Base-by-base conservation (phyloP, 2,329 filamentous ascomycete species). In the Ophiognomonia clavigignenti-juglandacearum region DNA sequence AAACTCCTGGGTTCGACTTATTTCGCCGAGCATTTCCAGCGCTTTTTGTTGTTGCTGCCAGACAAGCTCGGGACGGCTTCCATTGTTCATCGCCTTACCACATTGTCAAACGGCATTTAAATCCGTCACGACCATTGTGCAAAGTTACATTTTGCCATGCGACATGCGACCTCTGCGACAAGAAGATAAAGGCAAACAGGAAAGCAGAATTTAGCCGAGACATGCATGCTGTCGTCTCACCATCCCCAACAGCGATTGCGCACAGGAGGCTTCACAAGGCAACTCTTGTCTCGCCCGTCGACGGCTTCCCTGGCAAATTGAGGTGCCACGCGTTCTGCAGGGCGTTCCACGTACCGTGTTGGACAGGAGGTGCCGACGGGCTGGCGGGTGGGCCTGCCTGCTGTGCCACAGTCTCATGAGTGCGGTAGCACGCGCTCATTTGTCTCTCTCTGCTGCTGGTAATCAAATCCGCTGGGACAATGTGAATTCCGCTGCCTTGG, bases 151-250 rank as follows among this genome's bases (percentile, higher is more conserved):
- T n/a, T n/a, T n/a, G n/a, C n/a, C n/a, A n/a, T n/a, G n/a, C n/a
- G n/a, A n/a, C 4, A 31, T 31, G 10, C 29, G 4, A 13, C 29
- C 10, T 31, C 29, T 43, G 40, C 31, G 19, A 24, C 27, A 4
- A 19, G 10, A 23, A 19, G 22, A 7, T 4, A 35, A 27, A 9
- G 32, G 45, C 49, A 48, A 48, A 45, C 45, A 45, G 38, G 10
- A 7, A 31, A 47, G 37, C 45, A 51, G 39, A 27, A 35, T 45
- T 40, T 51, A 51, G 45, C 49, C 49, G 49, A 51, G 49, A 51
- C 49, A 51, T 48, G 27, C 49, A 51, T 51, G 34, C 26, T 20
- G n/a, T n/a, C n/a, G n/a, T 42, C 24, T 39, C 39, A 26, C 26
- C 22, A 43, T 42, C 41, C 39, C 31, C 10, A 36, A 23, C 24